A percentile compares a stretch with the other conserved stretches of the same genome.
Conservation (phyloP, 2,329 filamentous ascomycete species). For the Aspergillus terreus region DNA sequence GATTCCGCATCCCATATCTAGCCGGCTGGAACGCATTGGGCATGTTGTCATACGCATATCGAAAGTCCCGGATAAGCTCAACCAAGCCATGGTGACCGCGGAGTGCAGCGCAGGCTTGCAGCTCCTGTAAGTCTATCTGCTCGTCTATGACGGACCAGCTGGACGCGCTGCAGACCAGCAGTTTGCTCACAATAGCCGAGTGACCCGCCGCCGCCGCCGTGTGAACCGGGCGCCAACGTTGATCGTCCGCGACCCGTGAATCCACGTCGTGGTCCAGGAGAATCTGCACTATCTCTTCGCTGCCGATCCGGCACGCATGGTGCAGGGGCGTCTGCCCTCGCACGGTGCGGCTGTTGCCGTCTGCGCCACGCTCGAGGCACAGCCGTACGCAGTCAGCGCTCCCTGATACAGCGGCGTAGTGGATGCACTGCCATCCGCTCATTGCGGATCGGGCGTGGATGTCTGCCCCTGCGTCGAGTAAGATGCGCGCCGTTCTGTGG, state of each 20-base stretch:
- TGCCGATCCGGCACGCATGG: neutral
- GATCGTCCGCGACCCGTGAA: neutral
- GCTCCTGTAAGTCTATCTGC: neutral
- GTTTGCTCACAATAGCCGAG: neutral
- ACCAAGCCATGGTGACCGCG: constrained; percentile 5
- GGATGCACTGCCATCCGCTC: neutral
- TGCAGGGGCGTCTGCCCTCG: constrained; percentile 2
- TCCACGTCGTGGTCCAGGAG: neutral
- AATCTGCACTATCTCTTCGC: neutral
- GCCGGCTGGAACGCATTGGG: neutral
- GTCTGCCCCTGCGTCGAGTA: neutral
- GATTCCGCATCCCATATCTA: neutral
- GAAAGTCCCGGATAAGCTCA: neutral
- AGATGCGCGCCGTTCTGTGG: neutral
- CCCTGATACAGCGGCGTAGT: neutral
- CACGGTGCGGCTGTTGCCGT: neutral
- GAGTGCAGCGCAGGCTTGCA: constrained; percentile 1
- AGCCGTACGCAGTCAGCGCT: neutral
- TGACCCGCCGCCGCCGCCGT: neutral
- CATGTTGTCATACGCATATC: neutral
- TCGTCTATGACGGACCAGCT: neutral
- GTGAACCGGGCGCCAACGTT: neutral
- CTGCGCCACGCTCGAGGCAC: neutral
- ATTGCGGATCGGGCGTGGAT: neutral
- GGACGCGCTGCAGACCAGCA: neutral